phyloP scores from a whole-genome alignment of 148 eudicot genomes.

The Fagopyrum tataricum region DNA sequence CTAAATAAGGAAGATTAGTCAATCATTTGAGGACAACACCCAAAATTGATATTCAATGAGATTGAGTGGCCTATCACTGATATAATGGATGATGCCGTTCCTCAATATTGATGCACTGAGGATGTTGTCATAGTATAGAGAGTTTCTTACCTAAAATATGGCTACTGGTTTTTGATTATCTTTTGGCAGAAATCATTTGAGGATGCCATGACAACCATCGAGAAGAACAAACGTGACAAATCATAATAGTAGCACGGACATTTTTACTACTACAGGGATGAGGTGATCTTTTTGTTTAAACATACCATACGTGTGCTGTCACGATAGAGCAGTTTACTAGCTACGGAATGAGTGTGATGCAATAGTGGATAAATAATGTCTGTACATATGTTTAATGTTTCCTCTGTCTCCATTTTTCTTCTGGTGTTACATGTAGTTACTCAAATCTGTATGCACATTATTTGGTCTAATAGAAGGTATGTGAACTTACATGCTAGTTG shows the following conservation, averaged over 20 bases:
- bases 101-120: background rate
- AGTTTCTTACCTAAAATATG: background rate
- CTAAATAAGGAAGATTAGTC: background rate
- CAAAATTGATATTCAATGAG: background rate
- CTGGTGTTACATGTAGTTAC: background rate
- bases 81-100: background rate
- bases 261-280: background rate
- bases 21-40: background rate
- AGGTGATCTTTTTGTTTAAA: background rate
- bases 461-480: background rate
- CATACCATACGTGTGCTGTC: background rate
- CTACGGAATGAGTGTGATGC: background rate
- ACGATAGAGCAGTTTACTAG: background rate
- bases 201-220: constrained; percentile 30
- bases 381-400: background rate
- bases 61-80: background rate
- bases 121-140: background rate
- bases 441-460: background rate
- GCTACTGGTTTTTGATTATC: background rate
- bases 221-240: constrained; percentile 24
- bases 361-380: background rate
- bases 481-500: background rate
- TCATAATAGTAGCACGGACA: background rate
- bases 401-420: background rate
- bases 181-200: constrained; percentile 31